A percentile compares a stretch with the other conserved stretches of the same genome.
phyloP scores from a whole-genome alignment of 169 alveolate species.

The Plasmodium inui region DNA sequence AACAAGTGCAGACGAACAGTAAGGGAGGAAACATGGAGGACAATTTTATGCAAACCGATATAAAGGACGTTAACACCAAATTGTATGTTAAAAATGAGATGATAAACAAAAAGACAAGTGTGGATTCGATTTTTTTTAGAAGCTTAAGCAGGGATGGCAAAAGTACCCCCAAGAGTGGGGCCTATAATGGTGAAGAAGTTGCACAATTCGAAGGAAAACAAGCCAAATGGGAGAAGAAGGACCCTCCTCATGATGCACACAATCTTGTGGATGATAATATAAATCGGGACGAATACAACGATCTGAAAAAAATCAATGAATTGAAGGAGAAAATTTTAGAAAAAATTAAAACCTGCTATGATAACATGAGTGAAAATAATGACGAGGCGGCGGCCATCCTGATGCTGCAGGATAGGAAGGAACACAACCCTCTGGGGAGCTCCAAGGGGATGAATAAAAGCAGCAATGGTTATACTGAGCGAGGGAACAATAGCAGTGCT shows the following conservation, averaged over 20 bases:
- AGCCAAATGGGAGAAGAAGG: background rate
- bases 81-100: constrained; percentile 33
- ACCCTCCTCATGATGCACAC: background rate
- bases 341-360: constrained; percentile 63
- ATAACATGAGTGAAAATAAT: constrained; percentile 12
- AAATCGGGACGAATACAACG: constrained; percentile 39
- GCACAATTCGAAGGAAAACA: background rate
- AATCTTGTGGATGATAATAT: background rate
- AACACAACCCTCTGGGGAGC: background rate
- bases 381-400: constrained; percentile 32
- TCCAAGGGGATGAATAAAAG: background rate
- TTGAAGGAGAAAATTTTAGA: constrained; percentile 60
- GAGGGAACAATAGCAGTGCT: background rate
- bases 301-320: constrained; percentile 47
- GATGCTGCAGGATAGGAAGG: constrained; percentile 50
- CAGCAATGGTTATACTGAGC: background rate
- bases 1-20: constrained; percentile 44
- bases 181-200: background rate
- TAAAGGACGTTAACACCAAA: constrained; percentile 32
- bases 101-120: constrained; percentile 72
- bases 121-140: constrained; percentile 70
- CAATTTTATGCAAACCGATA: constrained; percentile 54
- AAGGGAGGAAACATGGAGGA: background rate
- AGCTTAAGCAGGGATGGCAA: constrained; percentile 47
- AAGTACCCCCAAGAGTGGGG: background rate